These are phyloP conservation scores for Auriscalpium orientale DNA, from an alignment of 768 basidiomycete genomes.

Conservation along the genomic window DNA sequence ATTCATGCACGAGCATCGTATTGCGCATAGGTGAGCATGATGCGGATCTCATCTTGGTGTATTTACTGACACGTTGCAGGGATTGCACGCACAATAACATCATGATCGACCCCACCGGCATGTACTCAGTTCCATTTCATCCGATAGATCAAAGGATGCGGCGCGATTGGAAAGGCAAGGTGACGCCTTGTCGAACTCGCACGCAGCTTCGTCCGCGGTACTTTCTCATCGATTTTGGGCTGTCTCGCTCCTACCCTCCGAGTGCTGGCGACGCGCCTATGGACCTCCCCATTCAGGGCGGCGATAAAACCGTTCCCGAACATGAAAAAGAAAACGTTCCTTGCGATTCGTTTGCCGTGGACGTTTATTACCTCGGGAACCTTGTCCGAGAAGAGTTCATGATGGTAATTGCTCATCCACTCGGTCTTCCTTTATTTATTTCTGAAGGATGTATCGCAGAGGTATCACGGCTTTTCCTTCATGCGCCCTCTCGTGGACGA, in stretches of 20 bases:
- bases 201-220: constrained; percentile 21
- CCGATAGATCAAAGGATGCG: not conserved
- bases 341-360: constrained; percentile 19
- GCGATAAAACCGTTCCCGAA: constrained; percentile 21
- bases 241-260: constrained; percentile 16
- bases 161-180: constrained; percentile 3
- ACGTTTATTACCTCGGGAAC: constrained; percentile 21
- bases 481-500: constrained; percentile 16
- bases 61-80: not conserved
- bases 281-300: constrained; percentile 16
- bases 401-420: constrained; percentile 6
- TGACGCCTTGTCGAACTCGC: constrained; percentile 12
- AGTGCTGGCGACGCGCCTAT: not conserved
- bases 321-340: not conserved
- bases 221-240: constrained; percentile 24
- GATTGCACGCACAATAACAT: constrained; percentile 8
- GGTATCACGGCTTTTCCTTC: constrained; percentile 7
- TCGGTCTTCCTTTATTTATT: not conserved
- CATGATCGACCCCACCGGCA: constrained; percentile 8
- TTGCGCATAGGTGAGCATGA: constrained; percentile 15
- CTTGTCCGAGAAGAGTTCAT: constrained; percentile 14
- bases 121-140: constrained; percentile 9
- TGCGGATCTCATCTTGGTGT: not conserved
- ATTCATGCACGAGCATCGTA: constrained; percentile 16
- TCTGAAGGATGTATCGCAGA: not conserved